These are phyloP conservation scores for Zhuliangozyma parablackwelliae DNA, from an alignment of 1,139 yeast species.

Conservation along the genomic window DNA sequence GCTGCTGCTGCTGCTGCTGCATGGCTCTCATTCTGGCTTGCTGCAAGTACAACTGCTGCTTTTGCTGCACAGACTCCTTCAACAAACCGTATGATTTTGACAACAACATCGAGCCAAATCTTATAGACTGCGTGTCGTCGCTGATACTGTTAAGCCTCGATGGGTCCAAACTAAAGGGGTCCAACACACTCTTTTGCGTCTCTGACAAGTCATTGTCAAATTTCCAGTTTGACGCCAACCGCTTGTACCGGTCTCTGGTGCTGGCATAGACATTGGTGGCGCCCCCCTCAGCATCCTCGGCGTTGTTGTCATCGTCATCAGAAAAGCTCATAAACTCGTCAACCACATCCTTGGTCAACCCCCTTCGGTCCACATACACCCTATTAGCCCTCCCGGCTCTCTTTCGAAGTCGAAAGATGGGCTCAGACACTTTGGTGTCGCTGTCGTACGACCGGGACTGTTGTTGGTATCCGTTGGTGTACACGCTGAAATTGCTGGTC, in stretches of 20 bases:
- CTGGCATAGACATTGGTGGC: slow-evolving; percentile 52
- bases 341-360: slow-evolving; percentile 32
- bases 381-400: slow-evolving; percentile 74
- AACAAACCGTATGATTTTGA: slow-evolving; percentile 78
- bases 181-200: slow-evolving; percentile 41
- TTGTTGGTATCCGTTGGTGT: slow-evolving; percentile 37
- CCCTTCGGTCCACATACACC: slow-evolving; percentile 68
- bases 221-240: slow-evolving; percentile 70
- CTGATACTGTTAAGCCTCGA: slow-evolving; percentile 74
- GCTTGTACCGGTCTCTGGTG: slow-evolving; percentile 43
- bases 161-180: slow-evolving; percentile 62
- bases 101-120: slow-evolving; percentile 88
- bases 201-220: slow-evolving; percentile 64
- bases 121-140: slow-evolving; percentile 80
- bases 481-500: slow-evolving; percentile 43
- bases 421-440: slow-evolving; percentile 41
- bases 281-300: slow-evolving; percentile 7
- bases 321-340: slow-evolving; percentile 33
- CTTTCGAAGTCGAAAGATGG: slow-evolving; percentile 63
- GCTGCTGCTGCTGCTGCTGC: slow-evolving; percentile 36
- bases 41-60: slow-evolving; percentile 39
- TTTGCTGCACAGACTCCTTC: slow-evolving; percentile 48
- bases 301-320: slow-evolving; percentile 21
- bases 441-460: slow-evolving; percentile 14
- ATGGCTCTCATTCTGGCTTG: slow-evolving; percentile 45